Conservation (phyloP, 208 protist species). For the Trypanosoma conorhini region DNA sequence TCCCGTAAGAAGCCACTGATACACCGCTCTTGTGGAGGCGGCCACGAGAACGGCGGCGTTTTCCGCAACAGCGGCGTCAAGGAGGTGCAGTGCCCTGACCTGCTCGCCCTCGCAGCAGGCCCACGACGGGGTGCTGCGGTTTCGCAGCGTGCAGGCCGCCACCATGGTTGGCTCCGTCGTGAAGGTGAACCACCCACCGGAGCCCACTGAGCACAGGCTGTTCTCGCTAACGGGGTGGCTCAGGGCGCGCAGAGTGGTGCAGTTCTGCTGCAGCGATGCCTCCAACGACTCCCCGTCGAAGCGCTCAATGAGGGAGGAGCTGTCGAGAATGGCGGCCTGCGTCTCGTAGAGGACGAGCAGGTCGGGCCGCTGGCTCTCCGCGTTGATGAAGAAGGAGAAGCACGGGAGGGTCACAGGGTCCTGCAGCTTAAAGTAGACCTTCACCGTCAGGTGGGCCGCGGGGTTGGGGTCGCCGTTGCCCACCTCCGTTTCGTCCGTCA, state of each 20-base stretch:
- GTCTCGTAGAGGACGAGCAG: conserved; percentile 75
- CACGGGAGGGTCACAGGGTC: conserved; percentile 62
- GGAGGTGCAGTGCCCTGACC: conserved; percentile 59
- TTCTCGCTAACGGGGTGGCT: conserved; percentile 28
- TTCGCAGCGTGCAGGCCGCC: conserved; percentile 79
- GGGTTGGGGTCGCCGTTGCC: background rate
- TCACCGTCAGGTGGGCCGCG: conserved; percentile 43
- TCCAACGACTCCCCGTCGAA: conserved; percentile 44
- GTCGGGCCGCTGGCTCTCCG: conserved; percentile 53
- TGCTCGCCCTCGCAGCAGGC: conserved; percentile 54
- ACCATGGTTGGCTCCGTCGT: conserved; percentile 63
- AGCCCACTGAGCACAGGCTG: conserved; percentile 62
- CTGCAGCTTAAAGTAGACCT: conserved; percentile 74
- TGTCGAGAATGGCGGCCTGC: conserved; percentile 71
- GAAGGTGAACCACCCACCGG: conserved; percentile 84
- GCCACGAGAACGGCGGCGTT: conserved; percentile 55
- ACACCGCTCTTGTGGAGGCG: conserved; percentile 40
- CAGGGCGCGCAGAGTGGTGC: conserved; percentile 57
- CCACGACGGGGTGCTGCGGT: conserved; percentile 81
- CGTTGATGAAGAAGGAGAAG: conserved; percentile 89
- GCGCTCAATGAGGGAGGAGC: conserved; percentile 68
- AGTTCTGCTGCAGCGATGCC: conserved; percentile 49
- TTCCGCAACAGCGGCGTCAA: conserved; percentile 40
- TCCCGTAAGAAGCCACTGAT: conserved; percentile 72
- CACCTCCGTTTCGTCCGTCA: conserved; percentile 19